Conservation (phyloP, 257 asterid species). For the Forsythia viridissima region DNA sequence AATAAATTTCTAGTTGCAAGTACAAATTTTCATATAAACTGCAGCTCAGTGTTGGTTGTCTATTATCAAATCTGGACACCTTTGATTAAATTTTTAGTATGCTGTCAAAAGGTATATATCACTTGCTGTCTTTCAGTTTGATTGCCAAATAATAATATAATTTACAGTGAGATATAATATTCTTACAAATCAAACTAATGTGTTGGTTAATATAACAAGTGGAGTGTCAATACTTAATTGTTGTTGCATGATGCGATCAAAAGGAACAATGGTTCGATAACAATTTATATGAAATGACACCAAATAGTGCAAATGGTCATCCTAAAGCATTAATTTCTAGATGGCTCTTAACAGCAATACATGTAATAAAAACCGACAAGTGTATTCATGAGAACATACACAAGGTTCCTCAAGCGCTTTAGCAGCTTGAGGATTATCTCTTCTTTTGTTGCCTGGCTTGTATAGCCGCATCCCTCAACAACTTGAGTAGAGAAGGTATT, state of each 20-base stretch:
- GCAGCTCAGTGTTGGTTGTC: background rate
- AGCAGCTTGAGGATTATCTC: conserved; percentile 63
- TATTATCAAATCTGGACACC: background rate
- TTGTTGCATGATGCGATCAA: background rate
- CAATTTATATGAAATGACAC: background rate
- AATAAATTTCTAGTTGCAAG: background rate
- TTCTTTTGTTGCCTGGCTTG: conserved; percentile 71
- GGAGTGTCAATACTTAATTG: background rate
- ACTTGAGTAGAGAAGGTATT: conserved; percentile 78
- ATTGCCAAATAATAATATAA: background rate
- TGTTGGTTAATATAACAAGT: background rate
- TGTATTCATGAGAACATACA: conserved; percentile 55
- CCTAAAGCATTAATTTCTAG: conserved; percentile 1
- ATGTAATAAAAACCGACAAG: background rate
- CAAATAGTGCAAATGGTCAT: background rate
- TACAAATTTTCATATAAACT: background rate
- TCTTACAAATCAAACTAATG: conserved; percentile 1
- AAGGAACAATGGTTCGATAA: background rate
- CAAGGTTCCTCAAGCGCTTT: conserved; percentile 77
- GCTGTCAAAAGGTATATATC: background rate
- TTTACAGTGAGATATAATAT: background rate
- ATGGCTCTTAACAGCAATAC: background rate
- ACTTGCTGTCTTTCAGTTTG: background rate
- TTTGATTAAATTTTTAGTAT: background rate
- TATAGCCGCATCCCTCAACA: conserved; percentile 45